Percentiles rank a stretch among this genome's conserved stretches.
These are phyloP conservation scores for Dissophora globulifera DNA, from an alignment of 192 early-diverging fungal genomes.

Conservation along the genomic window DNA sequence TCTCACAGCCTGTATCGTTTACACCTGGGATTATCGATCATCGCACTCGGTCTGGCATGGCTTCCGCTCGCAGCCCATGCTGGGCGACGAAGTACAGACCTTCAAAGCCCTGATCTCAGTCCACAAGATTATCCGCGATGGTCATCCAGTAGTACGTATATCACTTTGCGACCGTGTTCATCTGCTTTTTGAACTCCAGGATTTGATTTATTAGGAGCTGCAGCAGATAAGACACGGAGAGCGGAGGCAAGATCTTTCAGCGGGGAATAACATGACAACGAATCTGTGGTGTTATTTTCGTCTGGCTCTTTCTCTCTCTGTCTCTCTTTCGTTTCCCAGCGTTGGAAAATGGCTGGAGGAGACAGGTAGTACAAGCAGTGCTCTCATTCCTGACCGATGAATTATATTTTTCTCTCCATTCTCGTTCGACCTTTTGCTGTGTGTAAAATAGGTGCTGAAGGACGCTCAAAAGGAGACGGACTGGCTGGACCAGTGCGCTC, in stretches of 20 bases:
- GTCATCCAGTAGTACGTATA: conserved; percentile 82
- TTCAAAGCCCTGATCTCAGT: conserved; percentile 95
- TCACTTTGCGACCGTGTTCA: too few species aligned
- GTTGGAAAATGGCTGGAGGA: too few species aligned
- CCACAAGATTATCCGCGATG: conserved; percentile 96
- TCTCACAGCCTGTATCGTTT: conserved; percentile 81
- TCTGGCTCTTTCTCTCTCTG: too few species aligned
- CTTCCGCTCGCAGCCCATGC: conserved; percentile 86
- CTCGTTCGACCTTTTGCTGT: too few species aligned
- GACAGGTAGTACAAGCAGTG: not conserved
- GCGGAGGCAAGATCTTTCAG: too few species aligned
- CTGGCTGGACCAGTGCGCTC: conserved; percentile 85
- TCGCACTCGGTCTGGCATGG: conserved; percentile 87
- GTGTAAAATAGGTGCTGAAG: conserved; percentile 71
- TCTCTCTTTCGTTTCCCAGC: too few species aligned
- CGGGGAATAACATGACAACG: not conserved
- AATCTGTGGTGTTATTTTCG: too few species aligned
- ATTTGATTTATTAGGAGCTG: too few species aligned
- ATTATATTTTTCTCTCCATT: conserved; percentile 1
- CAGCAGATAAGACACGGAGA: too few species aligned
- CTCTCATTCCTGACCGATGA: not conserved
- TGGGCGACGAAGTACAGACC: conserved; percentile 93
- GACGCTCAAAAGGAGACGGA: conserved; percentile 81
- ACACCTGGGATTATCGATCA: conserved; percentile 93
- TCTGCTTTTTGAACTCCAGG: too few species aligned